These are phyloP conservation scores for Beauveria medogensis DNA, from an alignment of 2,329 filamentous ascomycete species.

Conservation along the genomic window DNA sequence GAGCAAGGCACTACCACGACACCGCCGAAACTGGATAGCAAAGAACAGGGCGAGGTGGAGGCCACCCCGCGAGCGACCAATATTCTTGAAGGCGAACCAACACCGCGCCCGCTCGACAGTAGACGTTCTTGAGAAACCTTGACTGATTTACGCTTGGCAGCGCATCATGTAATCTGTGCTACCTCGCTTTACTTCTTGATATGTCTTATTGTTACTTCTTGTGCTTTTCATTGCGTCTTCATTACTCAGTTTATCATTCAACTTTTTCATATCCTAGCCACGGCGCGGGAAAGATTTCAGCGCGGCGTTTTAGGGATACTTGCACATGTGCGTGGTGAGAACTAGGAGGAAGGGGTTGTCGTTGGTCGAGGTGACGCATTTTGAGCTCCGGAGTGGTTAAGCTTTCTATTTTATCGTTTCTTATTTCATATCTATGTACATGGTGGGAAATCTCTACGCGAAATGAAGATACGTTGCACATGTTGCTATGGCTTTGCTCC, in stretches of 20 bases:
- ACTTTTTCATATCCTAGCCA: conserved; percentile 12
- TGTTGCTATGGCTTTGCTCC: no score
- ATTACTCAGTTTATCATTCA: not conserved
- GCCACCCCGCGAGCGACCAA: conserved; percentile 35
- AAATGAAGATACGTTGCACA: no score
- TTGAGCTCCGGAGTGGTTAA: no score
- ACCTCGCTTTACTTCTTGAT: not conserved
- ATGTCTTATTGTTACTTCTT: not conserved
- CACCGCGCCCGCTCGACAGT: conserved; percentile 31
- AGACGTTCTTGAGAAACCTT: conserved; percentile 4
- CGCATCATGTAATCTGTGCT: not conserved
- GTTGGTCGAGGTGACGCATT: no score
- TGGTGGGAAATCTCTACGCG: no score
- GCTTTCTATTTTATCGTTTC: no score
- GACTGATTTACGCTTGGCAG: not conserved
- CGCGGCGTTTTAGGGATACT: conserved; percentile 15
- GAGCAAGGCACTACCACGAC: conserved; percentile 1
- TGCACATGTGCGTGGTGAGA: not conserved
- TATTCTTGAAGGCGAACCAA: conserved; percentile 17
- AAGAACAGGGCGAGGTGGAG: conserved; percentile 23
- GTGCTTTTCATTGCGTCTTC: not conserved
- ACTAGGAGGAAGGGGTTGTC: no score
- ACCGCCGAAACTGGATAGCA: conserved; percentile 3
- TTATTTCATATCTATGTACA: no score
- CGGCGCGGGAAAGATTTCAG: conserved; percentile 15